These are phyloP conservation scores for Coemansia sp. DNA, from an alignment of 192 early-diverging fungal genomes.

Conservation along the genomic window DNA sequence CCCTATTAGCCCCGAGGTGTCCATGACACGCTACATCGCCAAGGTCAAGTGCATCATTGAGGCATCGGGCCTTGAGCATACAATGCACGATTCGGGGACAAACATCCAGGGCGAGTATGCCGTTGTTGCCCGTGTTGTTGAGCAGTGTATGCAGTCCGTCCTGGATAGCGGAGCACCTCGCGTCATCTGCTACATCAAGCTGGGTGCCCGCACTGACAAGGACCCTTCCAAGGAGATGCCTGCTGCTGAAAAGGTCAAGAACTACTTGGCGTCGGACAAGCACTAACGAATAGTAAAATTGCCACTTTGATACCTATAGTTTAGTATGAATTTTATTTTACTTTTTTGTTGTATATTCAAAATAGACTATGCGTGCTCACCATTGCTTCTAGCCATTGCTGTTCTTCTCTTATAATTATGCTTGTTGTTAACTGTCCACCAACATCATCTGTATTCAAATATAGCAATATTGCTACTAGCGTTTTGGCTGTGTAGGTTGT, in stretches of 20 bases:
- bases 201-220: constrained; percentile 53
- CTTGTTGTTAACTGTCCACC: too few species aligned
- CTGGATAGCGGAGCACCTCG: constrained; percentile 49
- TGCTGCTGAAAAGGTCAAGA: constrained; percentile 42
- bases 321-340: too few species aligned
- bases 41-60: constrained; percentile 44
- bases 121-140: constrained; percentile 31
- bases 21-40: constrained; percentile 50
- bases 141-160: constrained; percentile 52
- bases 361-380: not conserved
- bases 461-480: too few species aligned
- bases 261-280: constrained; percentile 14
- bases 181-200: constrained; percentile 51
- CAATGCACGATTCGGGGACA: constrained; percentile 56
- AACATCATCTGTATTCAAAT: too few species aligned
- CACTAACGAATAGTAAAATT: not conserved
- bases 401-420: too few species aligned
- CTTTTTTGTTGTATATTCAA: too few species aligned
- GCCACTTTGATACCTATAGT: not conserved
- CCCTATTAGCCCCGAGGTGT: constrained; percentile 38
- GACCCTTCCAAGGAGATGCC: constrained; percentile 31
- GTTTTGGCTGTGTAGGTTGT: too few species aligned
- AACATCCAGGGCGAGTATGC: constrained; percentile 56
- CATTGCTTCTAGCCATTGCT: too few species aligned
- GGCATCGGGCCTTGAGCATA: constrained; percentile 46